Conservation (phyloP, 371 early-diverging fungal species). For the Mortierella sp. region DNA sequence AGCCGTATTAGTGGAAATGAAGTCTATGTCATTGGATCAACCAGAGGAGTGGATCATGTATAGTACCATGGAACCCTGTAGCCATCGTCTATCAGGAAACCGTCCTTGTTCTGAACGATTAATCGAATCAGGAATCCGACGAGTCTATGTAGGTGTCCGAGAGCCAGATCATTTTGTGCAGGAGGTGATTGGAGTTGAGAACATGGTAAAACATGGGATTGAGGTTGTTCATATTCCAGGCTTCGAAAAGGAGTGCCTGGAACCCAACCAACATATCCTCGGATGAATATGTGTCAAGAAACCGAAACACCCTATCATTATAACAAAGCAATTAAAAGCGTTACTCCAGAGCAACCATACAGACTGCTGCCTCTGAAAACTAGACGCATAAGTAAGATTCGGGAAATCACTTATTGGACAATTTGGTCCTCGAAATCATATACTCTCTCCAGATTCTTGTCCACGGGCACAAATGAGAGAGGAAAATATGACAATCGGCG, state of each 20-base stretch:
- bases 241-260: constrained; percentile 77
- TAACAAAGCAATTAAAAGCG: no score
- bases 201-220: constrained; percentile 69
- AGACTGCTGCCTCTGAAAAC: no score
- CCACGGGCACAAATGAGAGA: no score
- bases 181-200: constrained; percentile 71
- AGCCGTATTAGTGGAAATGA: neutral
- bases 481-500: no score
- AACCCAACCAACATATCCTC: constrained; percentile 77
- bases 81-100: constrained; percentile 81
- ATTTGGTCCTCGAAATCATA: no score
- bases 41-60: constrained; percentile 69
- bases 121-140: constrained; percentile 73
- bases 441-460: no score
- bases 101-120: constrained; percentile 74
- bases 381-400: no score
- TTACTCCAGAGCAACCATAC: no score
- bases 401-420: no score
- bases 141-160: constrained; percentile 87
- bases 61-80: constrained; percentile 95
- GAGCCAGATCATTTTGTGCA: constrained; percentile 89
- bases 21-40: neutral
- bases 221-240: constrained; percentile 72
- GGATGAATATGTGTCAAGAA: no score
- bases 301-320: no score